Base-by-base conservation (phyloP, 352 stramenopile genomes). In the Thalassiosira mediterranea region DNA sequence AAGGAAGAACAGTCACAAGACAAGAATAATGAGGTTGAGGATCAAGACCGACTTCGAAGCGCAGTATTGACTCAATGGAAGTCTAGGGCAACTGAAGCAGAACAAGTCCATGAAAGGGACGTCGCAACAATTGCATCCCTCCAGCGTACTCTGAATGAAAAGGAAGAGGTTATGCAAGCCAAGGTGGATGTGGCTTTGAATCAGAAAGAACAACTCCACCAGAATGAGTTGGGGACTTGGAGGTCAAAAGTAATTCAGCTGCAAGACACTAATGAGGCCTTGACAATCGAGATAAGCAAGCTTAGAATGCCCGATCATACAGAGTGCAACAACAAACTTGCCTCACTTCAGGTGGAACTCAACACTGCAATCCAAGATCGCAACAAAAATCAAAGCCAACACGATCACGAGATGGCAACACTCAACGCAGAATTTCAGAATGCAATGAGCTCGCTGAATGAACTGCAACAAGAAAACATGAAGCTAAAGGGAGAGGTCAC, bases 391-490 rank as follows among this genome's bases (percentile, higher is more conserved):
- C 48, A 57, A 26, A 54, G 64, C 26, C 26, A 67, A 4, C 66
- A 77, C 34, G 63, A 69, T 61, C 60, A 70, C 44, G 65, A 82
- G 34, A 8, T 77, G 3, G 48, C 73, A 23, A 71, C 59, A 4
- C 23, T 77, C 11, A 82, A 83, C 34, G 47, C 40, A 48, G 68
- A 83, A 34, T 66, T 83, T 53, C 58, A 73, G 10, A 83, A 72
- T 48, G 68, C 69, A 10, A 37, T 73, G 25, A 54, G 62, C n/a
- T 66, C 68, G 5, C 38, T 79, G 28, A 34, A 79, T 60, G 42
- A 65, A 19, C 42, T 83, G 2, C 58, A 65, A 34, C 76, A 76
- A 25, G 75, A 83, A 32, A 83, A 83, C 49, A n/a, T 71, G 62
- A 57, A 25, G 4, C 44, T 79, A 0, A 83, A 83, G 40, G 31